phyloP scores from a whole-genome alignment of 495 filamentous ascomycete species.

The Hypoxylon perforatum region DNA sequence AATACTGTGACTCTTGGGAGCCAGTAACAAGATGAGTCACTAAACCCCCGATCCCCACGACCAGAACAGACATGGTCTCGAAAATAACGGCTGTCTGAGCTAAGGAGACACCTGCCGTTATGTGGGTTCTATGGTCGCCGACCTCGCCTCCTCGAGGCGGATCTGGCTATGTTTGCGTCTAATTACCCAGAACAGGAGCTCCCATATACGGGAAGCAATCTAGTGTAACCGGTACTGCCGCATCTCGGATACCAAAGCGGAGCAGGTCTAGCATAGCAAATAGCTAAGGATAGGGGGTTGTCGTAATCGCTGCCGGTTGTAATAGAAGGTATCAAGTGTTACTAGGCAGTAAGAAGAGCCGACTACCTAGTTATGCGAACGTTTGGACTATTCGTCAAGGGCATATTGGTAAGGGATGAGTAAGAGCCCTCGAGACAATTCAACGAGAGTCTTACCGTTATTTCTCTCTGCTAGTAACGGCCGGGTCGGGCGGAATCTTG shows the following conservation, averaged over 20 bases:
- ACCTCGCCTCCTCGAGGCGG: no score
- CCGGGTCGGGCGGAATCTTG: constrained; percentile 23
- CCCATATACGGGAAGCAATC: constrained; percentile 16
- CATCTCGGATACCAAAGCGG: constrained; percentile 30
- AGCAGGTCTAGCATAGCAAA: constrained; percentile 7
- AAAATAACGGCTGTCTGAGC: not conserved
- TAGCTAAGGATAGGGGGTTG: constrained; percentile 2
- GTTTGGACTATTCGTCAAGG: no score
- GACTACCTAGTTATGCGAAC: no score
- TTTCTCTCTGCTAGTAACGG: not conserved
- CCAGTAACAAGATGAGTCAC: constrained; percentile 10
- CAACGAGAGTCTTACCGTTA: not conserved
- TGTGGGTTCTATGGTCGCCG: no score
- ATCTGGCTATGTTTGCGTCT: not conserved
- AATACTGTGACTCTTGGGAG: constrained; percentile 4
- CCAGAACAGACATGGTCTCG: not conserved
- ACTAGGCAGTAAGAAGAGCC: no score
- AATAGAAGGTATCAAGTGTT: constrained; percentile 5
- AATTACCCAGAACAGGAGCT: no score
- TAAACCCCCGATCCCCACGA: not conserved
- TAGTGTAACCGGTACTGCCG: constrained; percentile 33
- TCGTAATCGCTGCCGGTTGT: constrained; percentile 11
- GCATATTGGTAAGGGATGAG: no score
- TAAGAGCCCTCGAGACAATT: not conserved
- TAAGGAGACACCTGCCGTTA: not conserved